Evolutionary conservation across 805 yeast species (phyloP), one percentile per base, ranked within the genome.

Genomic region (Saccharomyces kudriavzevii): DNA sequence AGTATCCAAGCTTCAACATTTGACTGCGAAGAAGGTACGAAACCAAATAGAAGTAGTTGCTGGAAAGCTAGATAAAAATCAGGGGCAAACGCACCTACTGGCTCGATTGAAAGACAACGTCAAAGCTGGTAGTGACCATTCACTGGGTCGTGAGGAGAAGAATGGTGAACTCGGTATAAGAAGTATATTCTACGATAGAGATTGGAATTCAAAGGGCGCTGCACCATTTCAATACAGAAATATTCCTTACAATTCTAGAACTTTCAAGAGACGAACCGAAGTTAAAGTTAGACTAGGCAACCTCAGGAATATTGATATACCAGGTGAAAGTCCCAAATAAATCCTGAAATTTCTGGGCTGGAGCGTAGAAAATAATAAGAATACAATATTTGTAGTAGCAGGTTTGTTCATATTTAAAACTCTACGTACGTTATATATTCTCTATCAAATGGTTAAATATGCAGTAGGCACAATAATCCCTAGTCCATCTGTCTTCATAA

Each of bases 141-240:
- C 31, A 8, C 17, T 58, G 45, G 53, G 59, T 10, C 24, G 11
- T 31, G 52, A 56, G 17, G 28, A 45, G 6, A 22, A 13, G 2
- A 25, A 20, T 8, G 43, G 45, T 53, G 56, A 72, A 62, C 67
- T 79, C 60, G 84, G 83, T 1, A 61, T 58, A 28, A 68, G 73
- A 40, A 82, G 87, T 6, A 71, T 82, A 1, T 84, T 78, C 62
- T 83, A 80, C 65, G 85, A 84, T 59, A 82, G 84, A 4, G 87
- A 84, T 56, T 76, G 85, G 71, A 84, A 84, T 55, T 83, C 85
- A 2, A 61, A 75, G 4, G 89, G 89, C 0, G 67, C 61, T 49
- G 79, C 83, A 0, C 86, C 87, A 0, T 51, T 55, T 3, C 60
- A 68, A 17, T 58, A 58, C 45, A 59, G 58, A 46, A 66, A 54